These are phyloP conservation scores for Mycena floridula DNA, from an alignment of 768 basidiomycete genomes.

Conservation along the genomic window DNA sequence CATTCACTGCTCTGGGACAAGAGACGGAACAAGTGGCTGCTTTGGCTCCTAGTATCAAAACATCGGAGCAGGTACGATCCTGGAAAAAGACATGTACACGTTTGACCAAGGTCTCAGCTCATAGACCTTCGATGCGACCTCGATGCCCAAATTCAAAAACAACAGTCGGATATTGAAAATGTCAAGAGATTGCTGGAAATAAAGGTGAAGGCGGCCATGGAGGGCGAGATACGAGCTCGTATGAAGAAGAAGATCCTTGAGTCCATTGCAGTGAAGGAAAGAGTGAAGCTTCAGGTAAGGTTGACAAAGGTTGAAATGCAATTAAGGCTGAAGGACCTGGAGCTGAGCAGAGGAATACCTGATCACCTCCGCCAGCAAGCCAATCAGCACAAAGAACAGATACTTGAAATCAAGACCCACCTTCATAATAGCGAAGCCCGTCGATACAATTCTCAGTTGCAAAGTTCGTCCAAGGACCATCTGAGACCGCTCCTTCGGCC, in stretches of 20 bases:
- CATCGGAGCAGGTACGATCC: conserved; percentile 33
- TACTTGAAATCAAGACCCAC: conserved; percentile 34
- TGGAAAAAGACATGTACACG: not conserved
- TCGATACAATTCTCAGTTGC: conserved; percentile 32
- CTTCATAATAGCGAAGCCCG: conserved; percentile 48
- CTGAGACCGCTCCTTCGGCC: conserved; percentile 48
- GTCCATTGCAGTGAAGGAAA: conserved; percentile 34
- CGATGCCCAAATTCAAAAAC: conserved; percentile 29
- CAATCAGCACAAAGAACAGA: conserved; percentile 34
- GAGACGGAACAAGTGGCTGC: conserved; percentile 39
- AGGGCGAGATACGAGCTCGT: conserved; percentile 31
- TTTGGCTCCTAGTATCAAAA: conserved; percentile 38
- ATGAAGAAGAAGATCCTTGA: conserved; percentile 28
- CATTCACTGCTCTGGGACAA: conserved; percentile 39
- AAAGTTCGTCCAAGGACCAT: conserved; percentile 31
- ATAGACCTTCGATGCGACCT: conserved; percentile 30
- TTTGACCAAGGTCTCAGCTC: conserved; percentile 26
- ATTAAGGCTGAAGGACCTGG: conserved; percentile 2
- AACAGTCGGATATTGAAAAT: conserved; percentile 31
- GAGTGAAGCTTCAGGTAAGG: conserved; percentile 9
- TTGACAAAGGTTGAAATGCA: not conserved
- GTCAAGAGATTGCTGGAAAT: conserved; percentile 27
- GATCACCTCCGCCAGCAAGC: conserved; percentile 32
- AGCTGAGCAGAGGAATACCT: conserved; percentile 40
- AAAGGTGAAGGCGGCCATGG: conserved; percentile 35